Evolutionary conservation across 1,284 basidiomycete genomes (phyloP), one percentile per base, ranked within the genome.

Genomic region (Apiotrichum montevideense): DNA sequence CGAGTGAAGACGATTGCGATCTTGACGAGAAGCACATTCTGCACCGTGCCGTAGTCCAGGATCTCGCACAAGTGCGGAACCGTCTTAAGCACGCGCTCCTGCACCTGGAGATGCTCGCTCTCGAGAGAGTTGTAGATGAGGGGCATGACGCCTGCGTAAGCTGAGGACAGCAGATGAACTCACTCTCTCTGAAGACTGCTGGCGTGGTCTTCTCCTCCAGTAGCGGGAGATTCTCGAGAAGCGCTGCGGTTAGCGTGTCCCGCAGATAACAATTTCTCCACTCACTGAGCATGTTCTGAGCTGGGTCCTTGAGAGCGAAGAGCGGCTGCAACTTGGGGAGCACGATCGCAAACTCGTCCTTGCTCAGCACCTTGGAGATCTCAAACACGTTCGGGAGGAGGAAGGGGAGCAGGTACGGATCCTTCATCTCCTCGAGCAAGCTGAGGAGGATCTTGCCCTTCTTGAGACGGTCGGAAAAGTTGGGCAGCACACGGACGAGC

Each of bases 351-450:
- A 99, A 99, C 68, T 95, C 91, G 13, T 82, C 73, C 39, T 90
- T 82, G 15, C 85, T 84, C 46, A 98, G 80, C 34, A 85, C 82
- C 61, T 83, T 85, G 9, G 90, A 85, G 59, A 99, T 98, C 56
- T 84, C 83, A 69, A 98, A 96, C n/a, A 98, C 88, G 73, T 97
- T 97, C 1, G 95, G 95, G n/a, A 99, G 80, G 59, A 99, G 89
- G 73, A 96, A 96, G 1, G 96, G 95, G 50, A 99, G 77, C 2
- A 97, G 81, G 65, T 90, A 85, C 3, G 83, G 84, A 70, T 96
- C 91, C 82, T 93, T 96, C 90, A 95, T 94, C 87, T 91, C 93
- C 79, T 96, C 94, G 8, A 97, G 77, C n/a, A 97, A 80, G 32
- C 88, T 87, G 2, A 95, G 93, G n/a, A 98, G 78, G 53, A 98